Evolutionary conservation across 176 grass and related monocot species (phyloP).

Genomic region (Carex parvula): DNA sequence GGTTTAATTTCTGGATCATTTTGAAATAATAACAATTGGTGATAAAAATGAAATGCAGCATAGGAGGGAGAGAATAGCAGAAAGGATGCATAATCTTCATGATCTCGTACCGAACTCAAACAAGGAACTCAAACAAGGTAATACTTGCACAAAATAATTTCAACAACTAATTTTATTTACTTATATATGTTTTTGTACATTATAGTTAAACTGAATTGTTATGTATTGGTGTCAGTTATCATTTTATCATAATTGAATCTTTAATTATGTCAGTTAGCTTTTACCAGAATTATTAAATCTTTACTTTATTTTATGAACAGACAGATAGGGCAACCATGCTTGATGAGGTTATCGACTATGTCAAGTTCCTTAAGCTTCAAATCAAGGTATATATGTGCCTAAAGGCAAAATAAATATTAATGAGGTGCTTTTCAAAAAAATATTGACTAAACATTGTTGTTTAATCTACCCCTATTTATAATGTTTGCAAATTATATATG

Average conservation of each 20-base stretch:
- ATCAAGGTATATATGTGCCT: constrained; percentile 50
- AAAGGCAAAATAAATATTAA: neutral
- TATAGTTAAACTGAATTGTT: neutral
- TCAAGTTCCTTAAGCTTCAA: constrained; percentile 91
- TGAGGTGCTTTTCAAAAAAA: neutral
- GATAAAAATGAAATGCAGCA: constrained; percentile 44
- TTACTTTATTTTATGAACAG: constrained; percentile 31
- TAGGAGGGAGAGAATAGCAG: constrained; percentile 71
- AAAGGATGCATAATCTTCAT: constrained; percentile 78
- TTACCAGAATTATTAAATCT: neutral
- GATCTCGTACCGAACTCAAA: constrained; percentile 67
- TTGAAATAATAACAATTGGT: constrained; percentile 15
- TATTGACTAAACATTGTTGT: neutral
- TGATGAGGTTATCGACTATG: constrained; percentile 82
- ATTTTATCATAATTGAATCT: neutral
- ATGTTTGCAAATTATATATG: neutral
- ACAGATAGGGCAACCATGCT: constrained; percentile 80
- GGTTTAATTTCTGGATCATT: neutral
- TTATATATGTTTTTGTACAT: neutral
- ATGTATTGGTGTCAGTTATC: neutral
- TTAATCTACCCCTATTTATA: neutral
- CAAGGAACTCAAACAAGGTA: no score
- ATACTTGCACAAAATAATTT: neutral
- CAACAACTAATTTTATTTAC: neutral
- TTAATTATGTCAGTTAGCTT: neutral